Evolutionary conservation across 2,329 filamentous ascomycete genomes (phyloP).

Genomic region (Blumeriella jaapii): DNA sequence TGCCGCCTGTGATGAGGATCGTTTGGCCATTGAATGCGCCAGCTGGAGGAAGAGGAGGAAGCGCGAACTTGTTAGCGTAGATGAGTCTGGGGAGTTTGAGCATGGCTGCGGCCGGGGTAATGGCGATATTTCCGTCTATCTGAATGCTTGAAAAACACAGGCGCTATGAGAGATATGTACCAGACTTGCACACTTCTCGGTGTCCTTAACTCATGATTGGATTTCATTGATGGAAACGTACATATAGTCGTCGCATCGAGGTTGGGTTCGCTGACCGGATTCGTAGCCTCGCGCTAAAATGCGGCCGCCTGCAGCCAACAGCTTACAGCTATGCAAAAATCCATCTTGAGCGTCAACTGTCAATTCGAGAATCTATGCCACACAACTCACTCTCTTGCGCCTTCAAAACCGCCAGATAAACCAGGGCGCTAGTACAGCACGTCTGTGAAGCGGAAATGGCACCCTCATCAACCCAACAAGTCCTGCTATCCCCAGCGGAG

Average conservation of each 20-base stretch:
- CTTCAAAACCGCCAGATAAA: not conserved
- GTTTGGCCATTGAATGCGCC: slow-evolving; percentile 22
- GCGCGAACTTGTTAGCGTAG: slow-evolving; percentile 20
- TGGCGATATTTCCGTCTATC: no score
- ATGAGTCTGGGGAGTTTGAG: slow-evolving; percentile 9
- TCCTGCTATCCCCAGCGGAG: slow-evolving; percentile 85
- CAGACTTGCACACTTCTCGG: no score
- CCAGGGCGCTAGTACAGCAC: not conserved
- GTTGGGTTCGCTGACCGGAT: not conserved
- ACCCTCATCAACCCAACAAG: slow-evolving; percentile 43
- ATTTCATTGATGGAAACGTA: no score
- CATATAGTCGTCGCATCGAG: not conserved
- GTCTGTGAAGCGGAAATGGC: no score
- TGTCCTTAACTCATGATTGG: no score
- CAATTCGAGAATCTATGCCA: not conserved
- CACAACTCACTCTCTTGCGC: not conserved
- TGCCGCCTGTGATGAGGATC: slow-evolving; percentile 33
- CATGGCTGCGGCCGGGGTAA: slow-evolving; percentile 5
- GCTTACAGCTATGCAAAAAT: no score
- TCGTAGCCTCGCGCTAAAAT: slow-evolving; percentile 12
- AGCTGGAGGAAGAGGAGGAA: slow-evolving; percentile 19
- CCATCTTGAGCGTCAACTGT: slow-evolving; percentile 6
- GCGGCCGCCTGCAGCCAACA: slow-evolving; percentile 4
- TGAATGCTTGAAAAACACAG: no score
- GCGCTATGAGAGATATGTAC: no score